These are phyloP conservation scores for Pseudogymnoascus sp. DNA, from an alignment of 2,329 filamentous ascomycete species.

Conservation along the genomic window DNA sequence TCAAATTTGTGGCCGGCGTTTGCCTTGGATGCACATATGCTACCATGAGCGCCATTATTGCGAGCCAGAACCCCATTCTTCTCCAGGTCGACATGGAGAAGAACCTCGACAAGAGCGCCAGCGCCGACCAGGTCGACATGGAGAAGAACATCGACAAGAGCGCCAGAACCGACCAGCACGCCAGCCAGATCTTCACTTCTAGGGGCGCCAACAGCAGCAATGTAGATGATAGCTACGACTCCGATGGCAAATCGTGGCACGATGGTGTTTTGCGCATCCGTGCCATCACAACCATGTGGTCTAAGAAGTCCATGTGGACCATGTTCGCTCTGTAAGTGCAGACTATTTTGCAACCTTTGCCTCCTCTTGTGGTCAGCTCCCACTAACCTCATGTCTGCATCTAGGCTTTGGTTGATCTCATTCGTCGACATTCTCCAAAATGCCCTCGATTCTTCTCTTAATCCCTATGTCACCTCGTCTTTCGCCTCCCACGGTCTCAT, in stretches of 20 bases:
- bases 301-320: background rate
- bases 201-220: background rate
- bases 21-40: background rate
- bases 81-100: background rate
- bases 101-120: background rate
- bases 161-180: background rate
- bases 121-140: background rate
- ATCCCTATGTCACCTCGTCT: background rate
- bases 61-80: background rate
- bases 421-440: slow-evolving; percentile 8
- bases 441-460: background rate
- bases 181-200: background rate
- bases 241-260: background rate
- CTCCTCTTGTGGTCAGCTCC: background rate
- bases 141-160: background rate
- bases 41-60: background rate
- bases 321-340: slow-evolving; percentile 4
- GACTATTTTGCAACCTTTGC: background rate
- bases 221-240: background rate
- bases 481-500: slow-evolving; percentile 1
- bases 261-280: slow-evolving; percentile 6
- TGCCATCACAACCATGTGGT: slow-evolving; percentile 5
- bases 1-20: background rate
- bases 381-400: background rate
- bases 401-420: background rate